Conservation (phyloP, 495 filamentous ascomycete species). For the Hypoxylon fragiforme region DNA sequence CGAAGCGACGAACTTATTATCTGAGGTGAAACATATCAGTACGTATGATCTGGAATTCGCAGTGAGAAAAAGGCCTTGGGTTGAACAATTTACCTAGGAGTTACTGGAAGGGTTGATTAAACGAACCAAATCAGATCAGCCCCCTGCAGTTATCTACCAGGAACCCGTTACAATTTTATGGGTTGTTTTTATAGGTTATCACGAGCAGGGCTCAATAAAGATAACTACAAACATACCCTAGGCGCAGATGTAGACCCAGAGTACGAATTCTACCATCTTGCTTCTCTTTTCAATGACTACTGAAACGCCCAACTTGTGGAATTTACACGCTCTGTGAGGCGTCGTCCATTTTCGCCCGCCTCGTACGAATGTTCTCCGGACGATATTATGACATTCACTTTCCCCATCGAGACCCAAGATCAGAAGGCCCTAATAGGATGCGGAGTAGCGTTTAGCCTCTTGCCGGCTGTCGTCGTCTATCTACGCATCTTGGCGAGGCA, state of each 20-base stretch:
- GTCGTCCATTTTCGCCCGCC: slow-evolving; percentile 1
- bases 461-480: slow-evolving; percentile 24
- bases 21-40: neutral
- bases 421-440: slow-evolving; percentile 32
- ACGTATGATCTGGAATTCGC: too few relatives aligned
- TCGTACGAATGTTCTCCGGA: slow-evolving; percentile 11
- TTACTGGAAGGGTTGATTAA: slow-evolving; percentile 2
- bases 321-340: slow-evolving; percentile 2
- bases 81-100: too few relatives aligned
- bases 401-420: slow-evolving; percentile 34
- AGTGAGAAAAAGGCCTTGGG: too few relatives aligned
- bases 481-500: slow-evolving; percentile 31
- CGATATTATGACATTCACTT: slow-evolving; percentile 28
- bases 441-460: slow-evolving; percentile 25
- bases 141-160: slow-evolving; percentile 11
- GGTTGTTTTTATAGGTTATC: slow-evolving; percentile 11
- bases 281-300: slow-evolving; percentile 7
- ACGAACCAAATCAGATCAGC: neutral
- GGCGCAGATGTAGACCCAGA: slow-evolving; percentile 15
- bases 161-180: slow-evolving; percentile 6
- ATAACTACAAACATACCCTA: slow-evolving; percentile 7
- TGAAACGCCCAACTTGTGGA: slow-evolving; percentile 3
- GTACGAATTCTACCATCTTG: neutral
- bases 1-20: neutral
- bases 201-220: slow-evolving; percentile 16